phyloP scores from a whole-genome alignment of 2,329 filamentous ascomycete species.

The Claviceps purpurea region DNA sequence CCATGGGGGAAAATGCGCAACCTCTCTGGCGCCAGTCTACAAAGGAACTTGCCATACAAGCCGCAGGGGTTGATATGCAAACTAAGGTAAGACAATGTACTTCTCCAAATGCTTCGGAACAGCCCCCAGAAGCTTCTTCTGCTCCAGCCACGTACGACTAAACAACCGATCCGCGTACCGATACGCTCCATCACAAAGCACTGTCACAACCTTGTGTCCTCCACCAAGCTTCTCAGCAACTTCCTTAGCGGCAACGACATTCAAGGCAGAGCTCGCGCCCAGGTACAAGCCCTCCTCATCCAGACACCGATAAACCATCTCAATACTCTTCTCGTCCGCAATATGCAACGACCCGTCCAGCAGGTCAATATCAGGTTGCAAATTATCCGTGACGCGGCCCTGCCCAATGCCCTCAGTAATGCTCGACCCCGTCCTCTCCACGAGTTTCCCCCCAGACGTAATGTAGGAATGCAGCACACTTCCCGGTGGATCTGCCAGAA shows the following conservation, averaged over 20 bases:
- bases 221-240: slow-evolving; percentile 81
- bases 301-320: slow-evolving; percentile 93
- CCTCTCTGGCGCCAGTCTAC: too few relatives aligned
- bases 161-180: slow-evolving; percentile 90
- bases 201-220: slow-evolving; percentile 82
- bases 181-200: slow-evolving; percentile 94
- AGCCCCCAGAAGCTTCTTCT: slow-evolving; percentile 68
- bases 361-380: slow-evolving; percentile 70
- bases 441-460: slow-evolving; percentile 65
- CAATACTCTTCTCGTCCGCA: slow-evolving; percentile 84
- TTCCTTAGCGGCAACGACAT: slow-evolving; percentile 90
- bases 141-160: slow-evolving; percentile 76
- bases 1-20: too few relatives aligned
- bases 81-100: slow-evolving; percentile 81
- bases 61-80: too few relatives aligned
- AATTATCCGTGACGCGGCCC: slow-evolving; percentile 90
- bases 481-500: slow-evolving; percentile 86
- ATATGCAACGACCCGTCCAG: slow-evolving; percentile 78
- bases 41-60: too few relatives aligned
- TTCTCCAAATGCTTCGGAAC: slow-evolving; percentile 78
- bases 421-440: slow-evolving; percentile 69
- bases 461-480: slow-evolving; percentile 91
- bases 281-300: slow-evolving; percentile 94
- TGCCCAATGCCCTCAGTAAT: slow-evolving; percentile 98
- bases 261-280: slow-evolving; percentile 83